Conservation (phyloP, 2,329 filamentous ascomycete species). For the Plenodomus tracheiphilus region DNA sequence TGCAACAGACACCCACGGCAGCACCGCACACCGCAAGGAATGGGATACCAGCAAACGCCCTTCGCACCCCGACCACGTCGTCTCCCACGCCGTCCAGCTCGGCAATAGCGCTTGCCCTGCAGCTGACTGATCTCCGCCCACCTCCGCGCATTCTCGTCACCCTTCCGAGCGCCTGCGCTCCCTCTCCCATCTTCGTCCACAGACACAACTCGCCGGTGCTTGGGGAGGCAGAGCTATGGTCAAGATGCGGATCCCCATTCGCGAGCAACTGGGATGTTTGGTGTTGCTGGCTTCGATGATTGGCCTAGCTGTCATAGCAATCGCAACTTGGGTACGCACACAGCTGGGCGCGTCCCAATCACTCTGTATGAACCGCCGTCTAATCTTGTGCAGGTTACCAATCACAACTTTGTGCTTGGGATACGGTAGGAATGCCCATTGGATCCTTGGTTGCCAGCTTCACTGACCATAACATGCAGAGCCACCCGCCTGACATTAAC, state of each 20-base stretch:
- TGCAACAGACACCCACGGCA: background rate
- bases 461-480: constrained; percentile 26
- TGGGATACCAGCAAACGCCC: constrained; percentile 24
- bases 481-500: constrained; percentile 71
- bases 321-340: constrained; percentile 64
- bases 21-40: constrained; percentile 23
- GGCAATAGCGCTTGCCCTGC: constrained; percentile 9
- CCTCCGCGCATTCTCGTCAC: background rate
- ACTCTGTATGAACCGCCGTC: constrained; percentile 1
- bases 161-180: constrained; percentile 7
- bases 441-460: background rate
- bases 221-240: constrained; percentile 28
- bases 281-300: constrained; percentile 75
- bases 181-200: constrained; percentile 4
- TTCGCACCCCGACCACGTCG: constrained; percentile 14
- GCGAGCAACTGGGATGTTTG: constrained; percentile 81
- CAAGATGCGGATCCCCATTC: constrained; percentile 82
- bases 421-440: constrained; percentile 48
- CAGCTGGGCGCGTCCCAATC: background rate
- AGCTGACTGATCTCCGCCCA: constrained; percentile 18
- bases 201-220: background rate
- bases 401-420: constrained; percentile 62
- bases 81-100: constrained; percentile 12
- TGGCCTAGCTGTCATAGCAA: constrained; percentile 74
- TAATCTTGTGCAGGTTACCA: constrained; percentile 54